Evolutionary conservation across 257 asterid genomes (phyloP), one percentile per base, ranked within the genome.

Genomic region (Mitragyna speciosa): DNA sequence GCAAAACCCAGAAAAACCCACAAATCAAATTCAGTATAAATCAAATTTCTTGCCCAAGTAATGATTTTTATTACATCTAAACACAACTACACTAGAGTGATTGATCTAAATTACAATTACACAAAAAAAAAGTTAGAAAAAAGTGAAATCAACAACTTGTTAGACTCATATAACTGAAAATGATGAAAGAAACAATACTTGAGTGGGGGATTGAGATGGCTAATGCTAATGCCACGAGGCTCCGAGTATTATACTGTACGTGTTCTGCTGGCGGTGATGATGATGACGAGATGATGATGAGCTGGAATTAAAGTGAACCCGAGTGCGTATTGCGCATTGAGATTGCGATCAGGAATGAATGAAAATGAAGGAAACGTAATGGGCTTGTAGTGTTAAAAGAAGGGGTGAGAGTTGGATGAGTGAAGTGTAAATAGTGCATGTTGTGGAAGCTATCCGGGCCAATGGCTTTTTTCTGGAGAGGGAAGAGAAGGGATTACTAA

Each of bases 1-100:
- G 51, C 45, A 78, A 83, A 56, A 22, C 28, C 48, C 69, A 75
- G 43, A 22, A 77, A 59, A 78, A 47, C 67, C 79, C 68, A 71
- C 17, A 63, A 81, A 63, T 78, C 24, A 30, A 56, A 64, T 73
- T 73, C n/a, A 74, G 11, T 20, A 67, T 41, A 73, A 65, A 28
- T 56, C 6, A 48, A 76, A 70, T 51, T 36, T 22, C 33, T 26
- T 30, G 59, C 48, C 65, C 71, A 48, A 26, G 51, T 9, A 49
- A 41, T 28, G 56, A 69, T 31, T 49, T 65, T 77, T 72, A 58
- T 33, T 28, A 58, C 67, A 36, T 36, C 41, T 49, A 19, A 14
- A 64, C 26, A 75, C 15, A 64, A 28, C 39, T 10, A 28, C 28
- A 16, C 16, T 43, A 9, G 51, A 75, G 15, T 48, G 54, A 59